These are phyloP conservation scores for Pogostemon cablin DNA, from an alignment of 257 asterid species.

Conservation along the genomic window DNA sequence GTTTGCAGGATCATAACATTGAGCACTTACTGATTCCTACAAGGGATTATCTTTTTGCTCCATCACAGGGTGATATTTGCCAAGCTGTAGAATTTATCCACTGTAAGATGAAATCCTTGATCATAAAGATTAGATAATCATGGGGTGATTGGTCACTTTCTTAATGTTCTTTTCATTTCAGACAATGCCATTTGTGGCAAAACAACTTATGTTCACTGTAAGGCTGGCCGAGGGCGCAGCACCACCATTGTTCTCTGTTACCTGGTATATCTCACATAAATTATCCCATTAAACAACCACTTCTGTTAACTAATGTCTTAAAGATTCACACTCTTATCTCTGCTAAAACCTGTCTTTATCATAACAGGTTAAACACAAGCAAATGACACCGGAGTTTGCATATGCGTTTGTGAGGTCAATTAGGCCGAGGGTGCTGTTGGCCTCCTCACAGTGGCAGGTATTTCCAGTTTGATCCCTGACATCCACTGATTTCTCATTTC, in stretches of 20 bases:
- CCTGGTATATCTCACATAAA: constrained; percentile 50
- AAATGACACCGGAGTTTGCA: constrained; percentile 78
- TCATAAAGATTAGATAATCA: neutral
- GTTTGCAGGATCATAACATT: constrained; percentile 61
- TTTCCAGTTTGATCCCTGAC: neutral
- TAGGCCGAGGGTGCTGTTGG: constrained; percentile 83
- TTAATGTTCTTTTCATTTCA: constrained; percentile 28
- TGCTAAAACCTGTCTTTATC: constrained; percentile 4
- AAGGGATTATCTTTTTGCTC: constrained; percentile 96
- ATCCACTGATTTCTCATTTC: neutral
- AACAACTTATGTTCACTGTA: constrained; percentile 91
- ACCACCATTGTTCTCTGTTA: constrained; percentile 95
- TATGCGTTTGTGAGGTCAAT: constrained; percentile 70
- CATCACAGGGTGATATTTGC: constrained; percentile 63
- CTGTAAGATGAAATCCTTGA: constrained; percentile 43
- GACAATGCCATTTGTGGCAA: constrained; percentile 62
- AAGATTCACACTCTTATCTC: constrained; percentile 2
- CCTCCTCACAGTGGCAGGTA: constrained; percentile 89
- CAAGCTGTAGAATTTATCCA: constrained; percentile 89
- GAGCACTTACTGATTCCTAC: constrained; percentile 95
- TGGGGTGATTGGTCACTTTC: constrained; percentile 5
- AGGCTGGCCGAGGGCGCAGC: constrained; percentile 99
- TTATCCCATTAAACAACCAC: constrained; percentile 4
- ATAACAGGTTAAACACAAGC: constrained; percentile 74
- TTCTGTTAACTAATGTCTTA: neutral